These are phyloP conservation scores for Neurospora sp. DNA, from an alignment of 495 filamentous ascomycete genomes.

Conservation along the genomic window DNA sequence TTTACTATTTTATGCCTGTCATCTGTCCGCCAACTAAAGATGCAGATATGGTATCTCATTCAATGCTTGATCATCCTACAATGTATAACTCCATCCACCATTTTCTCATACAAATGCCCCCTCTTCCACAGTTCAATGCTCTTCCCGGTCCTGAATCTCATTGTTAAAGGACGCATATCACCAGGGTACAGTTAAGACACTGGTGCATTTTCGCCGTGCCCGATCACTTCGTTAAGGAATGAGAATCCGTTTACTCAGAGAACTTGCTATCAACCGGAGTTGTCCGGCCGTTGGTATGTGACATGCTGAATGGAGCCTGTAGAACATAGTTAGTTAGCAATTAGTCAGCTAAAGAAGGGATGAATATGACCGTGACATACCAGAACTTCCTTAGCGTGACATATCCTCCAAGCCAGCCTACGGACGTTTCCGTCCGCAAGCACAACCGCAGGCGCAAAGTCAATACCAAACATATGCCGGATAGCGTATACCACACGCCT, in stretches of 20 bases:
- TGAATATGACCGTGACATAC: conserved; percentile 42
- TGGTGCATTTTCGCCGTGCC: neutral
- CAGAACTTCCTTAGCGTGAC: conserved; percentile 87
- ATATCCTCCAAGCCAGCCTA: conserved; percentile 91
- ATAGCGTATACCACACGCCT: conserved; percentile 87
- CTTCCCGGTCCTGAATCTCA: neutral
- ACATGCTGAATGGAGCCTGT: conserved; percentile 60
- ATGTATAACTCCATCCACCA: neutral
- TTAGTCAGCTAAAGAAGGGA: neutral
- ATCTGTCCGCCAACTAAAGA: neutral
- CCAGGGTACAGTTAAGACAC: neutral
- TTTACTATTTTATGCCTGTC: neutral
- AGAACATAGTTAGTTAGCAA: conserved; percentile 5
- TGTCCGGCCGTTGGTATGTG: conserved; percentile 41
- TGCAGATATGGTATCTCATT: neutral
- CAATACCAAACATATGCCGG: conserved; percentile 94
- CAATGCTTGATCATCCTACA: neutral
- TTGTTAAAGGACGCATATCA: neutral
- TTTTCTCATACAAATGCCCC: neutral
- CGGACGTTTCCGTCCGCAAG: conserved; percentile 83
- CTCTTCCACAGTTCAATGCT: neutral
- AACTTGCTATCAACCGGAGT: conserved; percentile 41
- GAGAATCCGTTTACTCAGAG: conserved; percentile 1
- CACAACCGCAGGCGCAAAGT: conserved; percentile 88
- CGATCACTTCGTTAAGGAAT: neutral